Evolutionary conservation across 2,329 filamentous ascomycete species (phyloP), one percentile per base, ranked within the genome.

Genomic region (Phialophora macrospora): DNA sequence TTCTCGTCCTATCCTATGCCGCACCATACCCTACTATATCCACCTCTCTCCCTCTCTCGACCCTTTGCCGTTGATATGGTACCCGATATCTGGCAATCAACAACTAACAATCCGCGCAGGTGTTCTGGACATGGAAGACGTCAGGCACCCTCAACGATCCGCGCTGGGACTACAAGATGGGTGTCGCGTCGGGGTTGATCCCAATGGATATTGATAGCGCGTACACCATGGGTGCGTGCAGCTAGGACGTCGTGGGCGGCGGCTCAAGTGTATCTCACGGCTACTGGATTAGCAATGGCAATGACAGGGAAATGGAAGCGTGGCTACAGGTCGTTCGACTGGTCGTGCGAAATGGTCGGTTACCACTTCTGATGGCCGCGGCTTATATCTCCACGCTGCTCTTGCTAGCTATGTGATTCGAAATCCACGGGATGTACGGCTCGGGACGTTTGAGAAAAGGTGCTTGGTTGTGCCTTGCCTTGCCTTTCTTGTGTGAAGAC

Each of bases 41-140:
- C 32, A 34, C 4, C 11, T 9, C 9, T 32, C 32, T 34, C 32
- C 14, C 17, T 44, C 0, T n/a, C 38, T 4, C 14, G 3, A n/a
- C 7, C 14, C 14, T n/a, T 17, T n/a, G 4, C 38, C 38, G 2
- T 3, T n/a, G 3, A 24, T 24, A n/a, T n/a, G 38, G 38, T 8
- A 0, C 8, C 17, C 7, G 38, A 7, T 17, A 41, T n/a, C 9
- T 26, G 20, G 20, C 5, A 32, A 24, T 14, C 14, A 28, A 14
- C 38, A 28, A 30, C 41, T 54, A 57, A 41, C 24, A 8, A 24
- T 8, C 14, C 9, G 28, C 9, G 46, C 46, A 62, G 49, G 30
- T 63, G 41, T 88, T 87, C 71, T 88, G 86, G 86, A 80, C 80
- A 0, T 88, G 85, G 86, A 88, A 87, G 75, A 62, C 60, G 3